Evolutionary conservation across 257 asterid species (phyloP), one percentile per base, ranked within the genome.

Genomic region (Eucommia ulmoides): DNA sequence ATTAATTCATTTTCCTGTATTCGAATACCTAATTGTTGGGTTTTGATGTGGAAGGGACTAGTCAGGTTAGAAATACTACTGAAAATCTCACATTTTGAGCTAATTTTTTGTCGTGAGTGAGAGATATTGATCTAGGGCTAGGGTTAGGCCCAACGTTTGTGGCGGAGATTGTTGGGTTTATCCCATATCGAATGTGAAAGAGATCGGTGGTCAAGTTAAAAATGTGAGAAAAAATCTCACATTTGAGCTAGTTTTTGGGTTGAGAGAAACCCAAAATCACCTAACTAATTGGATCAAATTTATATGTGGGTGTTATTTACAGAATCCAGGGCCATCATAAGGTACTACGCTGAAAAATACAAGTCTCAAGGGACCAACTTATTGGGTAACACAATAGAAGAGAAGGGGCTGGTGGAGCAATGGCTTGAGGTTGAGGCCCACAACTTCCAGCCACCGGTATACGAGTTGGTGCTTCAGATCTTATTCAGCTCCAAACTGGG

Each of bases 351-450:
- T 1, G 71, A 71, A 23, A 67, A 71, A 35, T 75, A 67, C 56
- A 65, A 53, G 66, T 62, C 69, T 15, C 71, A 71, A 55, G 82
- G 82, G 33, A 65, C 71, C 14, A 56, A 62, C 6, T 48, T 75
- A 1, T 22, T 61, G 20, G 71, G 79, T 17, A 56, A 50, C 8
- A 59, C 76, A 21, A 18, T 63, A 2, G 73, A 72, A 38, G 76
- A 68, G 22, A 59, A 63, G 46, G 83, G 76, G 24, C 21, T 61
- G 21, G 55, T 72, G 19, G 76, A 65, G 22, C 76, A 71, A 33
- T 75, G 82, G 82, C 41, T 71, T 7, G 82, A 75, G 24, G 68
- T 63, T 7, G 82, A 75, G 59, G 75, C 76, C 3, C 66, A 71
- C 50, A 65, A 56, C 53, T 75, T 64, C 57, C 73, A 75, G 14